A percentile compares a stretch with the other conserved stretches of the same genome.
These are phyloP conservation scores for Fusarium chlamydosporum DNA, from an alignment of 2,329 filamentous ascomycete genomes.

Conservation along the genomic window DNA sequence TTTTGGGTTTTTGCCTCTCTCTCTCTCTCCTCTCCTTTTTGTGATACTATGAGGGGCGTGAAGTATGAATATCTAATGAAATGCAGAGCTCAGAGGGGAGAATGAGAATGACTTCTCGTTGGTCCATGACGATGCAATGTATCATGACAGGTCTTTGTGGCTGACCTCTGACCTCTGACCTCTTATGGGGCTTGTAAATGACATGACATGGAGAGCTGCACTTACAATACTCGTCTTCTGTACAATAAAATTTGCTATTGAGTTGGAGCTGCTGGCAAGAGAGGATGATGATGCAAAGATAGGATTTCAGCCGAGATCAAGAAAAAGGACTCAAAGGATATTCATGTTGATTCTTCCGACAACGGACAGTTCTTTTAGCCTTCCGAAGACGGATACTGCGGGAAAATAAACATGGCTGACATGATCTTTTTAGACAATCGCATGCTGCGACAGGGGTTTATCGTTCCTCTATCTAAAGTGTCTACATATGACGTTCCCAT, in stretches of 20 bases:
- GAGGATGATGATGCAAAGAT: constrained; percentile 32
- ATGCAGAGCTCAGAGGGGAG: background rate
- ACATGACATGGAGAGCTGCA: constrained; percentile 25
- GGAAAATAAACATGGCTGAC: constrained; percentile 43
- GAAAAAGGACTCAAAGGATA: constrained; percentile 31
- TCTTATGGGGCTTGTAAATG: constrained; percentile 28
- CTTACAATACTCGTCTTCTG: constrained; percentile 38
- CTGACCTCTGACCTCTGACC: constrained; percentile 36
- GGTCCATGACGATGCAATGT: constrained; percentile 40
- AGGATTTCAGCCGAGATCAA: constrained; percentile 40
- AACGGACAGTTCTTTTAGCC: constrained; percentile 49
- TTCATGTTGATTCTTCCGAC: constrained; percentile 43
- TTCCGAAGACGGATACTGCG: constrained; percentile 43
- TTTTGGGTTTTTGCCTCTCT: constrained; percentile 9
- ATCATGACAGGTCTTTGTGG: constrained; percentile 39
- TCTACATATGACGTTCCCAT: constrained; percentile 34
- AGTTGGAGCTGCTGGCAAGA: constrained; percentile 24
- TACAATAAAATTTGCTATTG: background rate
- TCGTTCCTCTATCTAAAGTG: constrained; percentile 34
- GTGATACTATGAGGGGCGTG: background rate
- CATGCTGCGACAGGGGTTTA: constrained; percentile 35
- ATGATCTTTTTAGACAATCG: constrained; percentile 42
- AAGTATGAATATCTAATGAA: background rate
- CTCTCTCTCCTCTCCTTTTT: background rate
- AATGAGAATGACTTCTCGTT: constrained; percentile 28